Base-by-base conservation (phyloP, 2,329 filamentous ascomycete species). In the Trichophyton benhamiae region DNA sequence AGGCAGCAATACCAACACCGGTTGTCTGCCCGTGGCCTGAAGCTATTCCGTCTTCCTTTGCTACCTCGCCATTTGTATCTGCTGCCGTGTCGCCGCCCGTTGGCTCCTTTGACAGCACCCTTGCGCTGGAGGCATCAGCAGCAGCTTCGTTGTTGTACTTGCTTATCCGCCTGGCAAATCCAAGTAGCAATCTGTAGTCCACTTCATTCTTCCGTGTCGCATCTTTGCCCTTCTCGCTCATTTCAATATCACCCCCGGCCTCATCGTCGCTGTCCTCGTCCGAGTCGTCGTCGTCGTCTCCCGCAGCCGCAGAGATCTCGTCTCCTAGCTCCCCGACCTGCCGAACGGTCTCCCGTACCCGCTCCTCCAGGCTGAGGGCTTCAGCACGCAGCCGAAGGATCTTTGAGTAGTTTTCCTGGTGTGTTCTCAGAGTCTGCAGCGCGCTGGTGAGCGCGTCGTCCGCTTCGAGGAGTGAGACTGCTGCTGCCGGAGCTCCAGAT, bases 151-250 rank as follows among this genome's bases (percentile, higher is more conserved):
- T 71, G 60, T 78, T 78, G 63, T 78, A 77, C 66, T 76, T 77
- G 68, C 76, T 77, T 53, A 78, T 78, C 20, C 76, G 69, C 3
- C 76, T 72, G 3, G 77, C 76, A 59, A 78, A 78, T 33, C 76
- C 72, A 13, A 78, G 67, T 0, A 78, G 69, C 1, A 77, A 65
- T 41, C 70, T 70, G 63, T 78, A 78, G 46, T 78, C 76, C 7
- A 78, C 71, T 53, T 76, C 73, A 20, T 71, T 71, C 13, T 63
- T 68, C n/a, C 36, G 67, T n/a, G 22, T 44, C 9, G 57, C n/a
- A n/a, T 46, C 13, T 17, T 11, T 44, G 9, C 22, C 33, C 27
- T 64, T 64, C 41, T 65, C 63, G 2, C 63, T 63, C 57, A 67
- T 68, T 1, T 65, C 60, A 13, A 65, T 63, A 27, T 68, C 67